These are phyloP conservation scores for Coemansia interrupta DNA, from an alignment of 192 early-diverging fungal genomes.

Conservation along the genomic window DNA sequence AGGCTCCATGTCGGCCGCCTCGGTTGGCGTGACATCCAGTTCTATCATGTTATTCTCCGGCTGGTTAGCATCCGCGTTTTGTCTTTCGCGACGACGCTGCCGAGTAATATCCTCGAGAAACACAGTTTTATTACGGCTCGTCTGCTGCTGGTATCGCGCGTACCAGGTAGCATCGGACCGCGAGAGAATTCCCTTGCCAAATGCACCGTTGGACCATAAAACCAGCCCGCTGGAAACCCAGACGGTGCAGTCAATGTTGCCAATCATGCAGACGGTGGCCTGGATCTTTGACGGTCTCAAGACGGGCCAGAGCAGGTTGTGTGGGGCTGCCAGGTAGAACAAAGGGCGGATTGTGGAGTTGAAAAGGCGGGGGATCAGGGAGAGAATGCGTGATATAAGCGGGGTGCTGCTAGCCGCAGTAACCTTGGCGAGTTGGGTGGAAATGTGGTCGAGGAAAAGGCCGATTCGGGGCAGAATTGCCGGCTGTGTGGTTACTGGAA, in stretches of 20 bases:
- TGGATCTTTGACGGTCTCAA: neutral
- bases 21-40: no score
- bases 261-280: conserved; percentile 16
- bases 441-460: conserved; percentile 16
- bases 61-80: conserved; percentile 4
- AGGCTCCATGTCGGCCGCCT: conserved; percentile 52
- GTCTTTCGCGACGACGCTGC: conserved; percentile 18
- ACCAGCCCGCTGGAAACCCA: conserved; percentile 16
- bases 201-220: conserved; percentile 66
- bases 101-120: conserved; percentile 38
- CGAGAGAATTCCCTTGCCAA: conserved; percentile 75
- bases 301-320: conserved; percentile 29
- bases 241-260: conserved; percentile 25
- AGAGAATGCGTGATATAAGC: no score
- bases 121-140: neutral
- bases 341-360: no score
- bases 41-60: neutral
- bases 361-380: no score
- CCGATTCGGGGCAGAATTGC: conserved; percentile 38
- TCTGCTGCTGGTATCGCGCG: conserved; percentile 22
- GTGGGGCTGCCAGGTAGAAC: no score
- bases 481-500: conserved; percentile 10
- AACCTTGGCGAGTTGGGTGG: no score
- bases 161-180: conserved; percentile 78
- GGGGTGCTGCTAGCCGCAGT: no score